A percentile compares a stretch with the other conserved stretches of the same genome.
These are phyloP conservation scores for Amaranthus tricolor DNA, from an alignment of 179 eudicot genomes.

Conservation along the genomic window DNA sequence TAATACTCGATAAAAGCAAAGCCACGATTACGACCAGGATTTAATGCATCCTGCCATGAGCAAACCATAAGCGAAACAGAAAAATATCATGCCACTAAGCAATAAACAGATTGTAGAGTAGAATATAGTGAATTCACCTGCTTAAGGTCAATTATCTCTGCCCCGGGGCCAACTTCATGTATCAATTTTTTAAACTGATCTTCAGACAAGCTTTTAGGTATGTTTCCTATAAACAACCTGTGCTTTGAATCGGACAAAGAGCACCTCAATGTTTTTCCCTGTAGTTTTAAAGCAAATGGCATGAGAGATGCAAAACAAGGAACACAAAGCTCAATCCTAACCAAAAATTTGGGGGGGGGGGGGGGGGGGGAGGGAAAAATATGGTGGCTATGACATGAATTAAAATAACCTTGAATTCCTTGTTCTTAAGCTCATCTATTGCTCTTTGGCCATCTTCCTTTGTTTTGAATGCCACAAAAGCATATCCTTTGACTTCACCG, in stretches of 20 bases:
- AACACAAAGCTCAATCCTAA: background rate
- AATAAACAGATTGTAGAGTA: background rate
- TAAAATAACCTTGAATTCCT: constrained; percentile 69
- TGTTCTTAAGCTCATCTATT: constrained; percentile 76
- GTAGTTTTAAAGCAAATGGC: constrained; percentile 21
- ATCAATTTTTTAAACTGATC: constrained; percentile 75
- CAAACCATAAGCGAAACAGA: constrained; percentile 10
- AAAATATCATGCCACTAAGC: background rate
- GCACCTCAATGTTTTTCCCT: constrained; percentile 92
- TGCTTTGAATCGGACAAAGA: constrained; percentile 82
- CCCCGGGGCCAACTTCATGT: constrained; percentile 88
- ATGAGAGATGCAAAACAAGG: constrained; percentile 1
- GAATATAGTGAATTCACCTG: constrained; percentile 43
- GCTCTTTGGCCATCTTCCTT: constrained; percentile 78
- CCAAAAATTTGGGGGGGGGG: background rate
- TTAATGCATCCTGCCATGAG: constrained; percentile 69
- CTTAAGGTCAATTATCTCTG: constrained; percentile 80
- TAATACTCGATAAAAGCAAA: constrained; percentile 95
- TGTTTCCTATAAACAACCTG: constrained; percentile 86
- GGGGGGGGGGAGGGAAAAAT: background rate
- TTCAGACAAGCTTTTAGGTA: constrained; percentile 88
- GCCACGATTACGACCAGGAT: constrained; percentile 91
- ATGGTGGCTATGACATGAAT: constrained; percentile 5
- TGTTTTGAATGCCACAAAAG: constrained; percentile 76
- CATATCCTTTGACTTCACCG: constrained; percentile 89